A percentile compares a stretch with the other conserved stretches of the same genome.
Conservation (phyloP, 106 monocot species). For the Gastrodia elata region DNA sequence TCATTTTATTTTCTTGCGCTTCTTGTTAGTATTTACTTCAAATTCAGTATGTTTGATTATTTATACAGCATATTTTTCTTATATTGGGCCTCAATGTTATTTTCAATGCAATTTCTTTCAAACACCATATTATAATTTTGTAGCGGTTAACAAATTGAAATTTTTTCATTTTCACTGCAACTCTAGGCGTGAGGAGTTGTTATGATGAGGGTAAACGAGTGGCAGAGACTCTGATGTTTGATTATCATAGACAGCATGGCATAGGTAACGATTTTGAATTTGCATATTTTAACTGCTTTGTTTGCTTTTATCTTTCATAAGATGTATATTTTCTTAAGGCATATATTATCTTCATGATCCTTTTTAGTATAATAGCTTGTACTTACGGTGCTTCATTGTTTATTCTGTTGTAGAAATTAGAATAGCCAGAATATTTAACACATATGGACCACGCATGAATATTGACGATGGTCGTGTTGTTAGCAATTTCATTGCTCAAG, state of each 20-base stretch:
- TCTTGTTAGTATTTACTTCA: background rate
- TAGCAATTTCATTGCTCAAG: constrained; percentile 98
- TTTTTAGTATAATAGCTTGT: background rate
- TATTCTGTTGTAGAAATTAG: constrained; percentile 55
- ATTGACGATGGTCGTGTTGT: constrained; percentile 99
- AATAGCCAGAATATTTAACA: constrained; percentile 96
- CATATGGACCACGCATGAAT: constrained; percentile 97
- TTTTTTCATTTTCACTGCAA: background rate
- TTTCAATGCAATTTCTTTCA: background rate
- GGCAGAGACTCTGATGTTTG: constrained; percentile 70
- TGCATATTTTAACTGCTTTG: background rate
- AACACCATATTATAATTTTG: background rate
- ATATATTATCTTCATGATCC: background rate
- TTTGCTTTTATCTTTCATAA: background rate
- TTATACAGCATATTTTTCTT: background rate
- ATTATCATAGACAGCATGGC: constrained; percentile 80
- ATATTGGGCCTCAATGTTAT: background rate
- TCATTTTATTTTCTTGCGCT: background rate
- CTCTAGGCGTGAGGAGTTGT: constrained; percentile 66
- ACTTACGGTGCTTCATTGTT: background rate
- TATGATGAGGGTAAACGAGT: constrained; percentile 85
- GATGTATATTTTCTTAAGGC: background rate
- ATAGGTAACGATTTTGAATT: constrained; percentile 27
- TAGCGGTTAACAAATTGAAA: background rate
- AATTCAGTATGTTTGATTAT: background rate